These are phyloP conservation scores for Phalaenopsis equestris DNA, from an alignment of 106 monocot species.

Conservation along the genomic window DNA sequence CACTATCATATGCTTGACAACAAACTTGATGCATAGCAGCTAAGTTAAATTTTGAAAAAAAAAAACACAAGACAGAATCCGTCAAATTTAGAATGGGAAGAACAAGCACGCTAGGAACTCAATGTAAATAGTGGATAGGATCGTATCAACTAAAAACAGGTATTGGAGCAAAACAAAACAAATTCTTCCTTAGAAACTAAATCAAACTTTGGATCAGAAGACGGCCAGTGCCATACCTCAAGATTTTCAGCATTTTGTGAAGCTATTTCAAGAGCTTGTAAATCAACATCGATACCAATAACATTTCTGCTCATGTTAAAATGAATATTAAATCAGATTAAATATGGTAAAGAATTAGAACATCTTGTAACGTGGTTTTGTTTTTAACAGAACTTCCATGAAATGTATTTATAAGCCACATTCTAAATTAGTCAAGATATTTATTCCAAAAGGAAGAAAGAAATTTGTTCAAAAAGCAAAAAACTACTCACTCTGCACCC, in stretches of 20 bases:
- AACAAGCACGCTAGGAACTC: background rate
- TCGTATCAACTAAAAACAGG: background rate
- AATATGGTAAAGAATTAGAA: background rate
- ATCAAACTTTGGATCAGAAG: background rate
- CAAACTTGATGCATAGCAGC: background rate
- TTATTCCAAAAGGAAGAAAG: background rate
- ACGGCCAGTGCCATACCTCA: conserved; percentile 46
- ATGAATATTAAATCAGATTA: background rate
- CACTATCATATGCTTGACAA: background rate
- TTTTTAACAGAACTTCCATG: background rate
- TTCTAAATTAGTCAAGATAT: background rate
- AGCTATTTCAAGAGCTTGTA: conserved; percentile 70
- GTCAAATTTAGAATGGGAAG: background rate
- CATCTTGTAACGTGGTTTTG: background rate
- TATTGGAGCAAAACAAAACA: background rate
- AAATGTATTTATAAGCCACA: background rate
- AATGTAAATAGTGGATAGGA: background rate
- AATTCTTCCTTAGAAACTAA: background rate
- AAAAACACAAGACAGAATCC: too few species aligned
- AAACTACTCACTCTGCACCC: conserved; percentile 78
- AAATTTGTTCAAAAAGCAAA: background rate
- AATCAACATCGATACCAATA: conserved; percentile 73
- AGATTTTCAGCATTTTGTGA: conserved; percentile 69
- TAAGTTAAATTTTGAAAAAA: background rate
- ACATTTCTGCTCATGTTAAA: conserved; percentile 53